Conservation (phyloP, 108 stramenopile genomes). For the Cyclotella baltica region DNA sequence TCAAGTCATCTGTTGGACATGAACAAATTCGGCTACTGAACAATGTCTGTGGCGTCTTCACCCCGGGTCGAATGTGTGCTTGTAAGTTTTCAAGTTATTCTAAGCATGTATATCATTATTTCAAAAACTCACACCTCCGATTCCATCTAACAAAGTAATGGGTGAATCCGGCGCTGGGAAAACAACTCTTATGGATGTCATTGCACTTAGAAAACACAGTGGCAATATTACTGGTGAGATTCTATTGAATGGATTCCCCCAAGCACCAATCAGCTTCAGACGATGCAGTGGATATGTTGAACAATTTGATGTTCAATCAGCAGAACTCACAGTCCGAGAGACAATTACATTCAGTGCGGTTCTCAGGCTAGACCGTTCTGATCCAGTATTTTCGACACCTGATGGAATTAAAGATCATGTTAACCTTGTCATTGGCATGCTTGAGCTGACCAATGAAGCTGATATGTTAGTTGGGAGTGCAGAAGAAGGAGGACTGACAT, state of each 20-base stretch:
- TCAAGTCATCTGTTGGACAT: conserved; percentile 38
- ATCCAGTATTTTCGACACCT: conserved; percentile 23
- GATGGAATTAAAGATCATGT: conserved; percentile 55
- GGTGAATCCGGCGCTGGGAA: conserved; percentile 31
- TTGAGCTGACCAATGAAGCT: conserved; percentile 67
- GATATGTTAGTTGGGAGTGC: conserved; percentile 61
- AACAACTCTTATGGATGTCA: conserved; percentile 49
- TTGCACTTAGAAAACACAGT: conserved; percentile 47
- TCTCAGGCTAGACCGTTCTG: conserved; percentile 60
- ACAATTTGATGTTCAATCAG: conserved; percentile 80
- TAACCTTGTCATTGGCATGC: conserved; percentile 58
- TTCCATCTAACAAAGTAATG: conserved; percentile 5
- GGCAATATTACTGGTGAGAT: conserved; percentile 63
- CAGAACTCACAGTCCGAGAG: conserved; percentile 73
- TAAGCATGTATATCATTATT: not conserved
- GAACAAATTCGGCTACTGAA: conserved; percentile 38
- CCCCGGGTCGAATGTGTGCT: conserved; percentile 49
- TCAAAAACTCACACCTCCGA: not conserved
- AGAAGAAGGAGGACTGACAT: conserved; percentile 66
- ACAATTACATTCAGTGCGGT: conserved; percentile 71
- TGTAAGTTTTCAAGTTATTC: conserved; percentile 8
- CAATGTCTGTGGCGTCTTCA: conserved; percentile 43
- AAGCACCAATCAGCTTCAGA: conserved; percentile 45
- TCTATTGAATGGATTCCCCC: conserved; percentile 53
- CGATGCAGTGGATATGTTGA: conserved; percentile 78